A percentile compares a stretch with the other conserved stretches of the same genome.
Evolutionary conservation across 2,329 filamentous ascomycete species (phyloP).

Genomic region (Metarhizium robertsii): DNA sequence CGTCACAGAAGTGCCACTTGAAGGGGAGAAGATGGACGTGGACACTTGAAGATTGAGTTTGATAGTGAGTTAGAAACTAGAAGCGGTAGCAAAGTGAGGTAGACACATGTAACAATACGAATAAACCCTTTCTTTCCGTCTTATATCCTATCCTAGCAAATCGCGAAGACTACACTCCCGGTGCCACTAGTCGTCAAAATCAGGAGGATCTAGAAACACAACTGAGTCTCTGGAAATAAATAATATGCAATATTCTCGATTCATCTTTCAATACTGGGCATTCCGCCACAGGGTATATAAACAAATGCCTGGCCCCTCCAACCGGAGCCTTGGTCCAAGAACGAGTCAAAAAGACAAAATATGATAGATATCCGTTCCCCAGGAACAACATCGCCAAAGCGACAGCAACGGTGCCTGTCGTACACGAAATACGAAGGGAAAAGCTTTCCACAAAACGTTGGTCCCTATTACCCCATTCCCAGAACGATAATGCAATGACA

Average conservation of each 20-base stretch:
- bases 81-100: background rate
- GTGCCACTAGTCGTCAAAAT: background rate
- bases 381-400: background rate
- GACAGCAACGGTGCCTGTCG: background rate
- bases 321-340: background rate
- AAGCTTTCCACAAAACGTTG: background rate
- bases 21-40: slow-evolving; percentile 61
- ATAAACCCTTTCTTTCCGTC: background rate
- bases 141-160: background rate
- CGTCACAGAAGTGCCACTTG: slow-evolving; percentile 72
- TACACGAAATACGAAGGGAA: slow-evolving; percentile 3
- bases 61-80: background rate
- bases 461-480: background rate
- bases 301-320: background rate
- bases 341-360: background rate
- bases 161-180: too few relatives aligned
- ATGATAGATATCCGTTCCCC: background rate
- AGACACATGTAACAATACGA: slow-evolving; percentile 5
- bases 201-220: background rate
- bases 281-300: background rate
- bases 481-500: background rate
- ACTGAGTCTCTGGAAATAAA: background rate
- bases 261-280: background rate
- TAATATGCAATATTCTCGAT: background rate
- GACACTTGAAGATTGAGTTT: slow-evolving; percentile 35